Percentiles rank a stretch among this genome's conserved stretches.
Conservation (phyloP, 441 rosid genomes). For the Gossypium aridum region DNA sequence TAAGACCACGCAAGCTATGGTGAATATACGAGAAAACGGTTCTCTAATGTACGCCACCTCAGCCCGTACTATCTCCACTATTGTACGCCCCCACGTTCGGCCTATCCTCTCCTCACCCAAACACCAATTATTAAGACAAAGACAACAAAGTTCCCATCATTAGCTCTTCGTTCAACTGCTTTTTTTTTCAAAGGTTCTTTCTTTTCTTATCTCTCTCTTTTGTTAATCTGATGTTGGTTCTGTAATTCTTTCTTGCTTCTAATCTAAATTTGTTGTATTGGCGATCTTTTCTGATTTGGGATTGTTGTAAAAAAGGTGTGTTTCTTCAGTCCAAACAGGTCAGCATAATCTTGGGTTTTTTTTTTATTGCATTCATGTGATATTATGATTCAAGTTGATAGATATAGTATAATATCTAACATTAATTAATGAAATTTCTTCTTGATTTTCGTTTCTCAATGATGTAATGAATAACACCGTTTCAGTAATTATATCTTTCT, state of each 20-base stretch:
- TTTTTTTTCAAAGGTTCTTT: not conserved
- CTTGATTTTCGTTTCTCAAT: too few relatives aligned
- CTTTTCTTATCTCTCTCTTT: not conserved
- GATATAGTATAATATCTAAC: not conserved
- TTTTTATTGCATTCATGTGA: not conserved
- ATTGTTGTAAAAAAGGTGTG: not conserved
- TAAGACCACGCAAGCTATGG: not conserved
- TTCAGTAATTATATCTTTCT: too few relatives aligned
- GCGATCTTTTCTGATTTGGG: not conserved
- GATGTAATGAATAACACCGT: too few relatives aligned
- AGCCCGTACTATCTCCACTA: not conserved
- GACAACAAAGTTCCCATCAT: slow-evolving; percentile 4
- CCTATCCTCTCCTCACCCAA: not conserved
- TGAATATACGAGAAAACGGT: not conserved
- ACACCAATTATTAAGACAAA: not conserved
- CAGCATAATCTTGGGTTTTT: not conserved
- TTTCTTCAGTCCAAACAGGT: not conserved
- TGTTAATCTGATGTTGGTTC: not conserved
- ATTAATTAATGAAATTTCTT: too few relatives aligned
- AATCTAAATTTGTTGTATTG: not conserved
- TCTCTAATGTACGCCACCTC: not conserved
- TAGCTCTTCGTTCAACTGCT: not conserved
- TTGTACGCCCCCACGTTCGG: not conserved
- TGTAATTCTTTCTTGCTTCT: not conserved
- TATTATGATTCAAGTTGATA: not conserved